Evolutionary conservation across 2,329 filamentous ascomycete genomes (phyloP).

Genomic region (Ceratocystis diversiconidia): DNA sequence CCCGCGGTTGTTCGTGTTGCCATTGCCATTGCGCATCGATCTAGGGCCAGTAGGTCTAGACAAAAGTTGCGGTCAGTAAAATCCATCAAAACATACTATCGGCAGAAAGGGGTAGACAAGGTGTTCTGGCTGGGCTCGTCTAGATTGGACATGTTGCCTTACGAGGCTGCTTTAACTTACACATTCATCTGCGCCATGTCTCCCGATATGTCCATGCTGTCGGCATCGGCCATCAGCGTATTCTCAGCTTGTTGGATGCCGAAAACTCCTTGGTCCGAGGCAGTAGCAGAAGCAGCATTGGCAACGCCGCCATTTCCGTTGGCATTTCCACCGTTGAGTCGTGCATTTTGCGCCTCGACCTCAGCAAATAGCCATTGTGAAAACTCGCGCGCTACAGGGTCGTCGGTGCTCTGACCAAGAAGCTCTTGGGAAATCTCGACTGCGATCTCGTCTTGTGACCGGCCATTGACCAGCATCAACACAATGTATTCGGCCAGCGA

Average conservation of each 20-base stretch:
- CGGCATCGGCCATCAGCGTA: not conserved
- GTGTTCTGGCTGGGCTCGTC: not conserved
- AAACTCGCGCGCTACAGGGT: slow-evolving; percentile 70
- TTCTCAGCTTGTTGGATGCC: not conserved
- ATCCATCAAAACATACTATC: not conserved
- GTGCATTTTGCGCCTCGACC: slow-evolving; percentile 51
- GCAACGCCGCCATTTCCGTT: not conserved
- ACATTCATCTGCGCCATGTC: slow-evolving; percentile 36
- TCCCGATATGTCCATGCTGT: slow-evolving; percentile 17
- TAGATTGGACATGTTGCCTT: not conserved
- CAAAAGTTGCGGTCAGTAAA: slow-evolving; percentile 15
- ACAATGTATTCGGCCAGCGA: slow-evolving; percentile 92
- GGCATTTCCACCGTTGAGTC: slow-evolving; percentile 36
- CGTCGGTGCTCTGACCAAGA: slow-evolving; percentile 66
- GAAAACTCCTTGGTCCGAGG: not conserved
- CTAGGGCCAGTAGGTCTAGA: slow-evolving; percentile 81
- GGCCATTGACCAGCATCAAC: slow-evolving; percentile 91
- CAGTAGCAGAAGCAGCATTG: not conserved
- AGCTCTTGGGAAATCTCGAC: slow-evolving; percentile 78
- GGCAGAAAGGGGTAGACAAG: not conserved
- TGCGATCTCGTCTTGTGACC: slow-evolving; percentile 79
- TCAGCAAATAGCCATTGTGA: slow-evolving; percentile 88
- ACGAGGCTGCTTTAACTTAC: slow-evolving; percentile 31
- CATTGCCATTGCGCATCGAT: slow-evolving; percentile 65
- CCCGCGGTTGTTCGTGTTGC: slow-evolving; percentile 34